Evolutionary conservation across 2,329 filamentous ascomycete genomes (phyloP).

Genomic region (Fusarium algeriense): DNA sequence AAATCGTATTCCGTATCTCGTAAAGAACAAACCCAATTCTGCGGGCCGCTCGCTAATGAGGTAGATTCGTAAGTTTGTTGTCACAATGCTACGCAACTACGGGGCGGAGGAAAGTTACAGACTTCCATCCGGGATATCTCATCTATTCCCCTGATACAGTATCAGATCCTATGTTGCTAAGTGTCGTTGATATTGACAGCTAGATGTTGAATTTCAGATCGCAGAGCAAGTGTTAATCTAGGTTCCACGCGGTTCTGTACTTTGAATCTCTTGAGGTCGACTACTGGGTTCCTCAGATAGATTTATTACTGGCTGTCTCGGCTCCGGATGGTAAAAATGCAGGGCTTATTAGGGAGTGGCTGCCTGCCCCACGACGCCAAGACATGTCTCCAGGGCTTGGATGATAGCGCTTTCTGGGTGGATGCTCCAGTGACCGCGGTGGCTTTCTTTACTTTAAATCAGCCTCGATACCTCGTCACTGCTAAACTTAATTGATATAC

Average conservation of each 20-base stretch:
- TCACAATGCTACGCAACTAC: slow-evolving; percentile 13
- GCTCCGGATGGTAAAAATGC: neutral
- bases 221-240: neutral
- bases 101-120: neutral
- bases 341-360: neutral
- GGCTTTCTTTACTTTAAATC: slow-evolving; percentile 6
- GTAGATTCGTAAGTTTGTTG: neutral
- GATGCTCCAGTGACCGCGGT: neutral
- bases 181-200: neutral
- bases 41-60: slow-evolving; percentile 4
- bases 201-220: neutral
- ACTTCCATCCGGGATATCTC: slow-evolving; percentile 2
- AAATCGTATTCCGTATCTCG: slow-evolving; percentile 25
- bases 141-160: neutral
- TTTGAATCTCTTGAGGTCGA: neutral
- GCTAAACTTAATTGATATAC: neutral
- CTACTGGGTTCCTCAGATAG: neutral
- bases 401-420: neutral
- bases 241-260: neutral
- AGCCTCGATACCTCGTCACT: slow-evolving; percentile 4
- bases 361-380: neutral
- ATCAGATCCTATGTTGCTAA: too few species aligned
- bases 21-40: slow-evolving; percentile 17
- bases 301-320: neutral
- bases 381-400: neutral